phyloP scores from a whole-genome alignment of 768 basidiomycete genomes.

The Sistotremastrum niveocremeum region DNA sequence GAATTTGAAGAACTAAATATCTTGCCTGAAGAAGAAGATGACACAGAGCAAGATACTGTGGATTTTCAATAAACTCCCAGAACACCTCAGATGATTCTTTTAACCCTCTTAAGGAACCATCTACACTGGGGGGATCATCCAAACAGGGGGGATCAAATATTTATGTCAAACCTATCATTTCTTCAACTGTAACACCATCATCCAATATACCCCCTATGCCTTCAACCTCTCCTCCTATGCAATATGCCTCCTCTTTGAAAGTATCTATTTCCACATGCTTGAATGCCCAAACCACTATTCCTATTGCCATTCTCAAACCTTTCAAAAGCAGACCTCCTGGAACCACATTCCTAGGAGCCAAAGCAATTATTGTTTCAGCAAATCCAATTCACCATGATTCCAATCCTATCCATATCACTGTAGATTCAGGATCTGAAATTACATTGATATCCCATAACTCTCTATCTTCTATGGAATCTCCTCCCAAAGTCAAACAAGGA shows the following conservation, averaged over 20 bases:
- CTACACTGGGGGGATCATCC: neutral
- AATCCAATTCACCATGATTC: conserved; percentile 1
- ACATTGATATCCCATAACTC: conserved; percentile 18
- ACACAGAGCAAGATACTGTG: too few relatives aligned
- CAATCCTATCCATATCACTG: conserved; percentile 4
- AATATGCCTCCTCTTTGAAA: conserved; percentile 23
- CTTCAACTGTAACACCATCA: too few relatives aligned
- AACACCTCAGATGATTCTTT: too few relatives aligned
- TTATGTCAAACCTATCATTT: too few relatives aligned
- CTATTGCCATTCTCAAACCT: conserved; percentile 11
- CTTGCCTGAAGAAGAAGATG: too few relatives aligned
- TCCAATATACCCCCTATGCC: conserved; percentile 14
- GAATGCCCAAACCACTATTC: conserved; percentile 3
- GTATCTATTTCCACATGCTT: conserved; percentile 19
- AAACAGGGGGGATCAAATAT: neutral
- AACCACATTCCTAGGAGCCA: conserved; percentile 20
- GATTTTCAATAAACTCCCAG: too few relatives aligned
- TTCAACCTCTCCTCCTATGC: conserved; percentile 21
- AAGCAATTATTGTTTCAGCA: conserved; percentile 12
- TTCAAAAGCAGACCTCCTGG: conserved; percentile 21
- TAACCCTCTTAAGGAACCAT: too few relatives aligned
- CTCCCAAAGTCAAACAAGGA: conserved; percentile 13
- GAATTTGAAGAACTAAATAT: too few relatives aligned
- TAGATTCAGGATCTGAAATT: conserved; percentile 24
- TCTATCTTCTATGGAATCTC: neutral